These are phyloP conservation scores for Calonectria hawksworthii DNA, from an alignment of 2,329 filamentous ascomycete genomes.

Conservation along the genomic window DNA sequence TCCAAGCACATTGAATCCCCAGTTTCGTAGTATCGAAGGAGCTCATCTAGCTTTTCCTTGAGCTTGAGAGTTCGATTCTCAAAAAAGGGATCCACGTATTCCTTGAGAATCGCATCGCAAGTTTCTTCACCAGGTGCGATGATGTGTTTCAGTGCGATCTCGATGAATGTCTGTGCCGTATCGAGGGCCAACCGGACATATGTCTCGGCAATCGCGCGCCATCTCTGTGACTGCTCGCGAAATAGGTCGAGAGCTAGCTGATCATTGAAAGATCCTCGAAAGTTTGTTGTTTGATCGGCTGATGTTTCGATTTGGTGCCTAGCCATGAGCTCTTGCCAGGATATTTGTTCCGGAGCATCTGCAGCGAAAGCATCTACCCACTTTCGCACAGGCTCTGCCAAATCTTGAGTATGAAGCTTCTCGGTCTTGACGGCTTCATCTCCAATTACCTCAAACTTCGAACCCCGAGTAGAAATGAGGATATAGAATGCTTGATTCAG, in stretches of 20 bases:
- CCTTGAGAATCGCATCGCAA: conserved; percentile 29
- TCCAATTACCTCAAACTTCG: not conserved
- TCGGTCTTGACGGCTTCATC: not conserved
- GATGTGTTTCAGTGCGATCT: conserved; percentile 51
- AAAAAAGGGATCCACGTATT: conserved; percentile 47
- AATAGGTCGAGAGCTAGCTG: conserved; percentile 54
- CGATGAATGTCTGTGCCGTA: conserved; percentile 50
- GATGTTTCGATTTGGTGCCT: conserved; percentile 49
- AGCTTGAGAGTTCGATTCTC: conserved; percentile 45
- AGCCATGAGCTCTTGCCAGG: conserved; percentile 24
- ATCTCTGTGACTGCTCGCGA: conserved; percentile 52
- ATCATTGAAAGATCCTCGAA: conserved; percentile 53
- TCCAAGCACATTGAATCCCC: conserved; percentile 42
- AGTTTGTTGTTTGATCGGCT: conserved; percentile 53
- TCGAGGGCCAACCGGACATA: conserved; percentile 50
- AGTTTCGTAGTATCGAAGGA: conserved; percentile 52
- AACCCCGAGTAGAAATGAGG: conserved; percentile 37
- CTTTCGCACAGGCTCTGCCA: not conserved
- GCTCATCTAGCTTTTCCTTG: conserved; percentile 52
- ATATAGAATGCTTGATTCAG: conserved; percentile 44
- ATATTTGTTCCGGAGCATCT: conserved; percentile 36
- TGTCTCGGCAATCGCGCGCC: conserved; percentile 51
- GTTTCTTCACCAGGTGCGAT: conserved; percentile 32
- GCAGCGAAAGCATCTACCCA: not conserved
- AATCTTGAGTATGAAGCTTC: no score